Evolutionary conservation across 2,329 filamentous ascomycete genomes (phyloP).

Genomic region (Rutstroemia sp.): DNA sequence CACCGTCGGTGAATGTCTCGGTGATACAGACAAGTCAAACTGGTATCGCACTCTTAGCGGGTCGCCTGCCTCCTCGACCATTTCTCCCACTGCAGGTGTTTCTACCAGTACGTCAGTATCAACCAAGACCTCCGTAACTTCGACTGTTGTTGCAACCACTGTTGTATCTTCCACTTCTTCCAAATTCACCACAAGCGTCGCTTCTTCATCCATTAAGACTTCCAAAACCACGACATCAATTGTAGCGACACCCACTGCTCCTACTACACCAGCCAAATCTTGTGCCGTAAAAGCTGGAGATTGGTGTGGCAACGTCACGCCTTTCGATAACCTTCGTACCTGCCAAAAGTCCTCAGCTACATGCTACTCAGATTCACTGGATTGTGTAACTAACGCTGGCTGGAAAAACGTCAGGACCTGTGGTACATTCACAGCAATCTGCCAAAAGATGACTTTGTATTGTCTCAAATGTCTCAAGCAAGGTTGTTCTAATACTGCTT

Average conservation of each 20-base stretch:
- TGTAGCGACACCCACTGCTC: not conserved
- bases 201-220: not conserved
- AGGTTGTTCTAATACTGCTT: not conserved
- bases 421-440: not conserved
- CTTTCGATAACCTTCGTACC: not conserved
- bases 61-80: not conserved
- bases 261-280: not conserved
- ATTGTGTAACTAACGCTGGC: not conserved
- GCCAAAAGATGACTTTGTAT: slow-evolving; percentile 3
- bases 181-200: not conserved
- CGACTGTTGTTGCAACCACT: not conserved
- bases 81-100: not conserved
- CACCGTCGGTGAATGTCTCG: slow-evolving; percentile 39
- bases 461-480: not conserved
- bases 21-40: slow-evolving; percentile 31
- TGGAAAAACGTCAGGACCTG: not conserved
- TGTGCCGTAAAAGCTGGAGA: slow-evolving; percentile 1
- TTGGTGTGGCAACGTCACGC: slow-evolving; percentile 3
- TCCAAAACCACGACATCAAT: not conserved
- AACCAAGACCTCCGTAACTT: not conserved
- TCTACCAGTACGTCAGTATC: not conserved
- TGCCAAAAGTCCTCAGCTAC: slow-evolving; percentile 7
- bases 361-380: slow-evolving; percentile 1
- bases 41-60: slow-evolving; percentile 33
- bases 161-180: not conserved